Evolutionary conservation across 2,329 filamentous ascomycete genomes (phyloP), one percentile per base, ranked within the genome.

Genomic region (Westerdykella ornata): DNA sequence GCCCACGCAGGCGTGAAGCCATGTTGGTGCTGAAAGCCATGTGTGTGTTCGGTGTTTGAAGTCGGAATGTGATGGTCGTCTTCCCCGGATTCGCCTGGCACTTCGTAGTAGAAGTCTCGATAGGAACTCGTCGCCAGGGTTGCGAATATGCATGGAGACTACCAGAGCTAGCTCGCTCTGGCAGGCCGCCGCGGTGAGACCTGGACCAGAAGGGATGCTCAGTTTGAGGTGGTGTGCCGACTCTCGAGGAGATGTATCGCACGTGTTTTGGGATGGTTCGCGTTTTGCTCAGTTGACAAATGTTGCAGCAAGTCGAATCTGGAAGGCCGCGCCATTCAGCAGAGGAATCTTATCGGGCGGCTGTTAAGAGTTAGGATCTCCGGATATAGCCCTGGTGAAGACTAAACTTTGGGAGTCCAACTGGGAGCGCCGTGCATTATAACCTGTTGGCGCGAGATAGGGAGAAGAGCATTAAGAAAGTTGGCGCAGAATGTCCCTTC

Each of bases 71-170:
- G 54, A 50, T 56, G 53, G 54, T 33, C 30, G 30, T 66, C 63
- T 58, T 68, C 65, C 59, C 63, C 65, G 57, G 67, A 56, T 55
- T 68, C 63, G 55, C 62, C 66, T 63, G 63, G 63, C 55, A 26
- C 22, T 26, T 65, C 62, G 65, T 71, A 70, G 63, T 70, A 64
- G 54, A 64, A 67, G 57, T 68, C 68, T 63, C 68, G 64, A 62
- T 68, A 62, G 59, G 62, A 56, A 62, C 68, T 67, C 67, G 30
- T 33, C 30, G 70, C 70, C 69, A 73, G 69, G 61, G 62, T 71
- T 70, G 69, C 69, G 60, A 69, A 61, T 68, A 65, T 66, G 68
- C 67, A 70, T 71, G 63, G 65, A 70, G 67, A 68, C 69, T 71
- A 68, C 70, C 68, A 70, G 68, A 71, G 68, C 68, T 65, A 66